Base-by-base conservation (phyloP, 345 rosid genomes). In the Luvunga scandens region DNA sequence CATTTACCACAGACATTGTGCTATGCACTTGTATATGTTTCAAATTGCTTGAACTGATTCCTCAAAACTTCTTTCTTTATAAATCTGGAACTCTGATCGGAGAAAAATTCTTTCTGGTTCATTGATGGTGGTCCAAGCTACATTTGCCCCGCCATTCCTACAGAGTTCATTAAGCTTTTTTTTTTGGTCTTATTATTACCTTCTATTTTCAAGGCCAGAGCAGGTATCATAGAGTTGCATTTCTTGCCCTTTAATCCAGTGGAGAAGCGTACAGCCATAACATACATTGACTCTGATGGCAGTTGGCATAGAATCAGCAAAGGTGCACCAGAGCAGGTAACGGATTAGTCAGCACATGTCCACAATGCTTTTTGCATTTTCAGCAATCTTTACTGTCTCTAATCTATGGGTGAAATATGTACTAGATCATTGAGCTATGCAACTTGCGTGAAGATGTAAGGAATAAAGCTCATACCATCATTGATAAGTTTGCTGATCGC, bases 231-330 rank as follows among this genome's bases (percentile, higher is more conserved):
- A 10, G 95, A 93, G 86, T 85, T 90, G 57, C 97, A 93, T 84
- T 93, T 93, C 86, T 84, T 93, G 71, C 97, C 97, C 34, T 93
- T 93, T 73, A 93, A 93, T 77, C 97, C 97, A 1, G 97, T 93
- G 69, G 97, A 90, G 7, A 93, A 93, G 86, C 95, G 97, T 30
- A 93, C 97, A 38, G 95, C 97, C 68, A 93, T 93, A 65, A 93
- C 97, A 73, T 93, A 89, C 80, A 83, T 89, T 13, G 95, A 93
- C 79, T 45, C 87, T 50, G 80, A 77, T 53, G 97, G 93, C 24
- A 82, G 75, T 50, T 93, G 97, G 97, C 92, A 93, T 77, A 81
- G 97, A 83, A 83, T 87, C 77, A 91, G 95, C 86, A 93, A 93
- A 85, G 97, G 97, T 21, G 93, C 95, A 4, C 95, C 97, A 19